A percentile compares a stretch with the other conserved stretches of the same genome.
These are phyloP conservation scores for Aspergillus sp. DNA, from an alignment of 2,329 filamentous ascomycete species.

Conservation along the genomic window DNA sequence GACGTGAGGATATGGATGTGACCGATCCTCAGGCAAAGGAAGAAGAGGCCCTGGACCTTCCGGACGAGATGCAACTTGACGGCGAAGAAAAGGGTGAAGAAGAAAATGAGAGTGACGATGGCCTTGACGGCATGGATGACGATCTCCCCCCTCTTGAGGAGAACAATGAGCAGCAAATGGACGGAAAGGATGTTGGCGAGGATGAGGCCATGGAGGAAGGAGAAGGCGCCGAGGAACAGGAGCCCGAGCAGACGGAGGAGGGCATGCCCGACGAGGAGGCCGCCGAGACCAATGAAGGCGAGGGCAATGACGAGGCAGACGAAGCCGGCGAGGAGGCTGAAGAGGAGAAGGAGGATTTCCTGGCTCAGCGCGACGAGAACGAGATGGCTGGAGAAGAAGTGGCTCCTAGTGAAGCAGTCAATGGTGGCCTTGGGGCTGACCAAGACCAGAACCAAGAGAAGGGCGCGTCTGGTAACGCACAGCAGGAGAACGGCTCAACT, in stretches of 20 bases:
- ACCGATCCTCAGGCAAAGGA: constrained; percentile 77
- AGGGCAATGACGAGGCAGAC: constrained; percentile 51
- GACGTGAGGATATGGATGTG: constrained; percentile 65
- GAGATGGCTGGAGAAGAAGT: constrained; percentile 58
- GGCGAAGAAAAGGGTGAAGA: constrained; percentile 61
- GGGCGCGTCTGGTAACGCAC: constrained; percentile 49
- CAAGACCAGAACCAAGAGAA: constrained; percentile 47
- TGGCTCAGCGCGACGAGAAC: constrained; percentile 50
- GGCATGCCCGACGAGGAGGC: constrained; percentile 43
- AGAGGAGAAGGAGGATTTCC: constrained; percentile 51
- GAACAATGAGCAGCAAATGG: constrained; percentile 31
- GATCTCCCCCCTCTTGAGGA: constrained; percentile 41
- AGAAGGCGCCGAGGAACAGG: constrained; percentile 30
- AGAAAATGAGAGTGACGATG: constrained; percentile 41
- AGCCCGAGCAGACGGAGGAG: constrained; percentile 34
- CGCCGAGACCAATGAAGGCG: constrained; percentile 46
- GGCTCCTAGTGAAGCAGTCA: constrained; percentile 44
- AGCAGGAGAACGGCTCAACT: constrained; percentile 45
- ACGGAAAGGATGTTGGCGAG: constrained; percentile 32
- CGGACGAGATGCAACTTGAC: constrained; percentile 84
- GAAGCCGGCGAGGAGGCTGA: constrained; percentile 48
- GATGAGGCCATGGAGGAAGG: constrained; percentile 34
- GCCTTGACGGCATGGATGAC: constrained; percentile 46
- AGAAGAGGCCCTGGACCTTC: constrained; percentile 77
- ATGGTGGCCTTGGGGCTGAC: constrained; percentile 41